Percentiles rank a stretch among this genome's conserved stretches.
phyloP scores from a whole-genome alignment of 306 rosid species.

The Aeschynomene evenia region DNA sequence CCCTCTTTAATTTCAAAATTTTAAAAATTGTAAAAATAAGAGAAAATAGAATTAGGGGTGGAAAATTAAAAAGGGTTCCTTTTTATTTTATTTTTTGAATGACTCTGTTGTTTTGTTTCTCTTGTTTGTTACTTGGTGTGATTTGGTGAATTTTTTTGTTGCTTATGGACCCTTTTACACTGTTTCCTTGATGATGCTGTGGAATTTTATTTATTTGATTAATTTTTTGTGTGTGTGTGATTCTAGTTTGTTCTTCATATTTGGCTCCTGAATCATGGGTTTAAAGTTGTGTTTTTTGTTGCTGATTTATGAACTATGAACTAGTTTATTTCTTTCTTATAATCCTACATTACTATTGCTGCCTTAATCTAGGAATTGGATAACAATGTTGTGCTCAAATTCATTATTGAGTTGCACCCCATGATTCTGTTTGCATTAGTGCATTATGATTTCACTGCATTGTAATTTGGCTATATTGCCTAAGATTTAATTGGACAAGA shows the following conservation, averaged over 20 bases:
- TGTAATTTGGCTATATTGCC: neutral
- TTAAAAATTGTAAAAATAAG: constrained; percentile 3
- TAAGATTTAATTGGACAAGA: neutral
- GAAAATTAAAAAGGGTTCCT: too few species aligned
- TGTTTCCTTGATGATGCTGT: neutral
- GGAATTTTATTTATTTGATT: too few species aligned
- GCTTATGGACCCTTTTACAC: neutral
- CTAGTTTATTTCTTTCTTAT: too few species aligned
- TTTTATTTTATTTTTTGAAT: neutral
- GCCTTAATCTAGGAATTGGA: neutral
- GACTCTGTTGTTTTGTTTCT: neutral
- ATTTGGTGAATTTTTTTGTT: neutral
- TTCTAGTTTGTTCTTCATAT: neutral
- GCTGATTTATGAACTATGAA: neutral
- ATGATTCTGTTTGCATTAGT: neutral
- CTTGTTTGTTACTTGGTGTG: neutral
- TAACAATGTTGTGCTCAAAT: neutral
- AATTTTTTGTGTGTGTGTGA: neutral
- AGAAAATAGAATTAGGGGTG: neutral
- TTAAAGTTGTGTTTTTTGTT: neutral
- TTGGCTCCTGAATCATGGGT: neutral
- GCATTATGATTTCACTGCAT: neutral
- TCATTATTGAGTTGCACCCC: neutral
- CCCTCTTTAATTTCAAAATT: neutral
- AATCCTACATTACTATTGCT: too few species aligned